phyloP scores from a whole-genome alignment of 2,329 filamentous ascomycete species.

The Aphanocladium album region DNA sequence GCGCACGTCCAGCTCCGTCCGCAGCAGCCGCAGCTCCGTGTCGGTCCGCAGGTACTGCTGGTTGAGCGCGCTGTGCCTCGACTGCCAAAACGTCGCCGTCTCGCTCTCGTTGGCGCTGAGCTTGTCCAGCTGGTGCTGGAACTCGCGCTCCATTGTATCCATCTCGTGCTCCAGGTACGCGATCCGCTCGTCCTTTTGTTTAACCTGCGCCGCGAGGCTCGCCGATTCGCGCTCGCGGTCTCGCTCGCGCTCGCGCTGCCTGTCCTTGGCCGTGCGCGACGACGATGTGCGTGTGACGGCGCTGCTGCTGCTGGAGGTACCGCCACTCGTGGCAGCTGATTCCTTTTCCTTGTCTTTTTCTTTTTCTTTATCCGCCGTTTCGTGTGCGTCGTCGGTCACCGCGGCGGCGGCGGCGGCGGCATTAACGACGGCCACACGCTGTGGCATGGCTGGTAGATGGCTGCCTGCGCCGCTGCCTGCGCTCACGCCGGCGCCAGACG shows the following conservation, averaged over 20 bases:
- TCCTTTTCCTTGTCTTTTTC: slow-evolving; percentile 21
- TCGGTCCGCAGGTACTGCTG: slow-evolving; percentile 49
- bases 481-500: slow-evolving; percentile 17
- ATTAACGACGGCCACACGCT: slow-evolving; percentile 25
- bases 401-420: slow-evolving; percentile 19
- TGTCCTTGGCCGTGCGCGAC: slow-evolving; percentile 1
- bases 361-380: slow-evolving; percentile 24
- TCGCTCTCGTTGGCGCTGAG: slow-evolving; percentile 51
- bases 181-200: slow-evolving; percentile 49
- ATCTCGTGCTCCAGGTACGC: slow-evolving; percentile 49
- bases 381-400: slow-evolving; percentile 23
- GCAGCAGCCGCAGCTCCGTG: slow-evolving; percentile 47
- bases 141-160: slow-evolving; percentile 47
- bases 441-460: slow-evolving; percentile 25
- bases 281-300: neutral
- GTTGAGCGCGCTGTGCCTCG: slow-evolving; percentile 48
- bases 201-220: slow-evolving; percentile 26
- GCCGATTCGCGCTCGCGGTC: slow-evolving; percentile 24
- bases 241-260: slow-evolving; percentile 17
- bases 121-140: slow-evolving; percentile 47
- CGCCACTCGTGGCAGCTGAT: slow-evolving; percentile 17
- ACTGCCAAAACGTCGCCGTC: slow-evolving; percentile 53
- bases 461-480: slow-evolving; percentile 26
- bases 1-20: slow-evolving; percentile 43
- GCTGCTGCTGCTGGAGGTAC: slow-evolving; percentile 15